Evolutionary conservation across 768 basidiomycete genomes (phyloP), one percentile per base, ranked within the genome.

Genomic region (Collybia nuda): DNA sequence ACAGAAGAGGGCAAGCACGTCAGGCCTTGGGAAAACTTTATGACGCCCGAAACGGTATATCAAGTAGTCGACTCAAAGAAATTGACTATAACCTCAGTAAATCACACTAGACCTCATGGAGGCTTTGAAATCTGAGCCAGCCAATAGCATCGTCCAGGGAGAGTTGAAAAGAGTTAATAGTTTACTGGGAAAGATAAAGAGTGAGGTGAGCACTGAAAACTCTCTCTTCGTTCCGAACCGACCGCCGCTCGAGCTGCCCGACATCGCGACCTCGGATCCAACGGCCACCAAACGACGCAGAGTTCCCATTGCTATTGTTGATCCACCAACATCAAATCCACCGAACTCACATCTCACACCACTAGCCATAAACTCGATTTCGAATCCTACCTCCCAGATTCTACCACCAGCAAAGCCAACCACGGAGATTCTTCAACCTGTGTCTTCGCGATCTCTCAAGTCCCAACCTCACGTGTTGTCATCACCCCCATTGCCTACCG

Each of bases 1-100:
- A 88, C 61, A 73, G 93, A 52, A 73, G 92, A 60, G 86, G 78
- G 0, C 86, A 95, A 63, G 91, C 93, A 1, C 71, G 86, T 39
- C 64, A 74, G 11, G 82, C 70, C 3, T 59, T 88, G 55, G 79
- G 71, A 19, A 78, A 77, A 41, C 58, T 83, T 8, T 59, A 67
- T 2, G 86, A 81, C 2, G 92, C 90, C 1, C 72, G 76, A 43
- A 66, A 73, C 58, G 93, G 93, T 86, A 38, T 11, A 41, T 4
- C 9, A 32, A 14, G 5, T 11, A 11, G 9, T 11, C 3, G 32
- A 11, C 3, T 11, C 32, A 17, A 14, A 76, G 5, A 1, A 23
- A n/a, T 48, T 18, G 14, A n/a, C n/a, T 37, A 23, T 17, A 9
- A 7, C 3, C 28, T 4, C 19, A 7, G 21, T 9, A 3, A 22